Percentiles rank a stretch among this genome's conserved stretches.
Conservation (phyloP, 2,329 filamentous ascomycete genomes). For the Aspergillus brasiliensis region DNA sequence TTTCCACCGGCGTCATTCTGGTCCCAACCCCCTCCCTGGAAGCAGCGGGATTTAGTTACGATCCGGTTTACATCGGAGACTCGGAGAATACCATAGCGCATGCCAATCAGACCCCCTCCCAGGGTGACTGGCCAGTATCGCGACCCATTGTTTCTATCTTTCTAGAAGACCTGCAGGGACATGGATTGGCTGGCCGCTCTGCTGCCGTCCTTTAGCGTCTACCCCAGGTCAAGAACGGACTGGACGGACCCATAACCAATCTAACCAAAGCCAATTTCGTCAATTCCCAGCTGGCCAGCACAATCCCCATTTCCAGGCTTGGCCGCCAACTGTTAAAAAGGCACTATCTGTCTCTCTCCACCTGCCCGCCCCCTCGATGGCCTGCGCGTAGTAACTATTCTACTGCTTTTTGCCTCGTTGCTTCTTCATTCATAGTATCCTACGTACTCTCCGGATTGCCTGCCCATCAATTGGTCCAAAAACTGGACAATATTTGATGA, state of each 20-base stretch:
- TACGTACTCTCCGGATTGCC: neutral
- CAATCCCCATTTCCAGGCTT: constrained; percentile 14
- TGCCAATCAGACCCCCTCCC: constrained; percentile 21
- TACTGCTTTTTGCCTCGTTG: neutral
- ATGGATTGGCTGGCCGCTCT: constrained; percentile 16
- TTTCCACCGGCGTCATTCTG: constrained; percentile 15
- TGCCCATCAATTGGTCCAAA: constrained; percentile 13
- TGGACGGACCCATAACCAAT: constrained; percentile 9
- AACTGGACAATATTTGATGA: constrained; percentile 12
- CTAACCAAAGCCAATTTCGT: constrained; percentile 18
- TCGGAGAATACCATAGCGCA: constrained; percentile 16
- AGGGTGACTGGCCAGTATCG: constrained; percentile 12
- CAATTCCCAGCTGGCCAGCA: constrained; percentile 18
- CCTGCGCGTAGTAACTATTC: constrained; percentile 2
- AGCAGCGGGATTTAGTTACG: constrained; percentile 13
- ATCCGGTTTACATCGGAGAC: constrained; percentile 21
- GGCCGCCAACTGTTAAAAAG: constrained; percentile 19
- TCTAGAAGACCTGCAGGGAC: constrained; percentile 23
- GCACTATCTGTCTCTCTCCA: constrained; percentile 13
- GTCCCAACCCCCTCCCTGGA: constrained; percentile 14
- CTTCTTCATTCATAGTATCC: too few relatives aligned
- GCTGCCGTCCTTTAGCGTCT: constrained; percentile 18
- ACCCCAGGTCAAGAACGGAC: constrained; percentile 33
- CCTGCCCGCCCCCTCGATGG: constrained; percentile 6
- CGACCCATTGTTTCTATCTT: constrained; percentile 19